Percentiles rank a stretch among this genome's conserved stretches.
These are phyloP conservation scores for Pleurotus giganteus DNA, from an alignment of 768 basidiomycete genomes.

Conservation along the genomic window DNA sequence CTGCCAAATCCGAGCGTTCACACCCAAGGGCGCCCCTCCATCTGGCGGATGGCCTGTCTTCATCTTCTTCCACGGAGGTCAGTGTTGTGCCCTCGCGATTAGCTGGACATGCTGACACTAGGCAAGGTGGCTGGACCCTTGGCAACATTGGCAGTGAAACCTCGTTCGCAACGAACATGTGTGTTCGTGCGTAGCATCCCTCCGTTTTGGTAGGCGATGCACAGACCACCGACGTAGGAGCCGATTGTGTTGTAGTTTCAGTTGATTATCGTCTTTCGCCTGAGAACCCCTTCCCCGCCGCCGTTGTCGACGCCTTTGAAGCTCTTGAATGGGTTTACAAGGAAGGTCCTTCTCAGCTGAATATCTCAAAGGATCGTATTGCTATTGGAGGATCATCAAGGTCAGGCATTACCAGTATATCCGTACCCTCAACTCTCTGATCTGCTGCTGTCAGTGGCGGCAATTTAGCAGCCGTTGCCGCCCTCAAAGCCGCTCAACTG, in stretches of 20 bases:
- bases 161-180: conserved; percentile 62
- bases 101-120: background rate
- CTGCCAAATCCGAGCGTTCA: conserved; percentile 61
- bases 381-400: conserved; percentile 77
- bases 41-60: conserved; percentile 67
- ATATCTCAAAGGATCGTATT: conserved; percentile 49
- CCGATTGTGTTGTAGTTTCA: conserved; percentile 59
- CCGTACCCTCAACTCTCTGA: background rate
- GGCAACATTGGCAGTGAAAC: conserved; percentile 61
- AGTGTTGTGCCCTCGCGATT: conserved; percentile 12
- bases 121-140: conserved; percentile 72
- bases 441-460: conserved; percentile 48
- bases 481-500: conserved; percentile 56
- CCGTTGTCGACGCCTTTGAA: conserved; percentile 70
- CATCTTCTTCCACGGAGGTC: conserved; percentile 75
- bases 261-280: conserved; percentile 76
- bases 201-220: background rate
- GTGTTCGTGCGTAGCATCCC: conserved; percentile 39
- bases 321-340: conserved; percentile 58
- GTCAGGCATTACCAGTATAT: conserved; percentile 28
- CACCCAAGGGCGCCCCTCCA: conserved; percentile 52
- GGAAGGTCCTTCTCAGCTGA: conserved; percentile 44
- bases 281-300: conserved; percentile 68
- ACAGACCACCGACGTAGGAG: conserved; percentile 42
- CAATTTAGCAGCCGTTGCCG: conserved; percentile 64